phyloP scores from a whole-genome alignment of 2,329 filamentous ascomycete species.

The Fusarium sp. region DNA sequence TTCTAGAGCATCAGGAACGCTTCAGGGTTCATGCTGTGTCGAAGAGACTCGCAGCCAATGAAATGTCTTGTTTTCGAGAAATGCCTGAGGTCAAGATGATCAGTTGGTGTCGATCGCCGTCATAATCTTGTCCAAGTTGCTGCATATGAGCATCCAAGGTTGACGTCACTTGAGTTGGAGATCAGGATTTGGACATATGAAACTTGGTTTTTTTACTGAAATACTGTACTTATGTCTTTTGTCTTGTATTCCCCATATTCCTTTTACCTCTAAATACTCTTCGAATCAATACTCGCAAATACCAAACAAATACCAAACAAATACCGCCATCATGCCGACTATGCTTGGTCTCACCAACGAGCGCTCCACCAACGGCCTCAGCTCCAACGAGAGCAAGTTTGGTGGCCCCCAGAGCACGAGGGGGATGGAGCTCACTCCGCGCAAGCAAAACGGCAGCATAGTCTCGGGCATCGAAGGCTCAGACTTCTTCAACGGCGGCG shows the following conservation, averaged over 20 bases:
- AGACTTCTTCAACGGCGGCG: constrained; percentile 43
- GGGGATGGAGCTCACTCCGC: constrained; percentile 38
- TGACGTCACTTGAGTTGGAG: constrained; percentile 45
- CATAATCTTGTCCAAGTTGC: constrained; percentile 39
- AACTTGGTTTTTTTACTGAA: constrained; percentile 15
- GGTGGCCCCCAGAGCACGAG: constrained; percentile 21
- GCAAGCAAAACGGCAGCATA: constrained; percentile 24
- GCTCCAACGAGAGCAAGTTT: constrained; percentile 30
- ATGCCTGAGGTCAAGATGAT: constrained; percentile 19
- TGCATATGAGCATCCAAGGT: constrained; percentile 24
- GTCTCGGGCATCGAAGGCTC: constrained; percentile 42
- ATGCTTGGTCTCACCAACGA: constrained; percentile 46
- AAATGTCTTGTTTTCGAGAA: not conserved
- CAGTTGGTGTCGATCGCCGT: constrained; percentile 40
- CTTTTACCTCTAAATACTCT: not conserved
- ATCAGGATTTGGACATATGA: constrained; percentile 45
- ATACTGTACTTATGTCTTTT: constrained; percentile 3
- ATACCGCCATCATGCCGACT: constrained; percentile 41
- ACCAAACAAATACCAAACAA: not conserved
- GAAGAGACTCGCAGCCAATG: constrained; percentile 17
- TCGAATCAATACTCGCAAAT: no score
- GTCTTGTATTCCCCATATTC: constrained; percentile 15
- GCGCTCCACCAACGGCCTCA: constrained; percentile 40
- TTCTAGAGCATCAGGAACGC: constrained; percentile 12
- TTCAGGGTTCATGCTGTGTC: constrained; percentile 10